phyloP scores from a whole-genome alignment of 768 basidiomycete genomes.

The Mycena epipterygia region DNA sequence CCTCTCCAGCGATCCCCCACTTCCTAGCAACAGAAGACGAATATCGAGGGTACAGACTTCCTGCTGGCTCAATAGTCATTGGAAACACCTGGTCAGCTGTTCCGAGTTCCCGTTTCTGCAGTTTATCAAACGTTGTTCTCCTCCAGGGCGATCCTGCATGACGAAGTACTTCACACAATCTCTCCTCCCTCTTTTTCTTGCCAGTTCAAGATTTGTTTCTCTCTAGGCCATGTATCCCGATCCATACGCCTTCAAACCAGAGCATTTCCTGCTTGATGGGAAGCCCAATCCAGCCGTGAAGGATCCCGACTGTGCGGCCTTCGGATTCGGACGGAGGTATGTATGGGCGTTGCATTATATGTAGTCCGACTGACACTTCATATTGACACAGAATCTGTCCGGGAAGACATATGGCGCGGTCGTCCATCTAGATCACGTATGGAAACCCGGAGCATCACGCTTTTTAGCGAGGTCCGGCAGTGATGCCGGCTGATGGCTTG shows the following conservation, averaged over 20 bases:
- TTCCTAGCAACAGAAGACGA: conserved; percentile 46
- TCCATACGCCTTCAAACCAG: conserved; percentile 53
- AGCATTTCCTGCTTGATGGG: conserved; percentile 50
- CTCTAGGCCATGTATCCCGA: conserved; percentile 49
- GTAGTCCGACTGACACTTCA: no score
- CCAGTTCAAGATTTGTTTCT: no score
- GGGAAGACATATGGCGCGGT: no score
- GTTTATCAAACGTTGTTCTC: no score
- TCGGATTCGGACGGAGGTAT: conserved; percentile 45
- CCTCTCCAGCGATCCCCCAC: conserved; percentile 47
- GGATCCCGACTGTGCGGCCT: conserved; percentile 31
- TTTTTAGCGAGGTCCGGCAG: no score
- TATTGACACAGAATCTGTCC: no score
- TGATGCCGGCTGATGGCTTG: no score
- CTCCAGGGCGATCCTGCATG: conserved; percentile 31
- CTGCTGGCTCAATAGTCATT: conserved; percentile 43
- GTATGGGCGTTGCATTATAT: no score
- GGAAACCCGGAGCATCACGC: no score
- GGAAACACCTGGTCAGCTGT: conserved; percentile 41
- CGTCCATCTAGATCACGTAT: no score
- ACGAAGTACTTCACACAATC: conserved; percentile 14
- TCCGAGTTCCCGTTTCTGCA: neutral
- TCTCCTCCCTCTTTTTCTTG: no score
- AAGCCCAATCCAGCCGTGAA: conserved; percentile 31
- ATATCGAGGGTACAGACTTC: conserved; percentile 52